phyloP scores from a whole-genome alignment of 345 rosid genomes.

The Anastatica hierochuntica region DNA sequence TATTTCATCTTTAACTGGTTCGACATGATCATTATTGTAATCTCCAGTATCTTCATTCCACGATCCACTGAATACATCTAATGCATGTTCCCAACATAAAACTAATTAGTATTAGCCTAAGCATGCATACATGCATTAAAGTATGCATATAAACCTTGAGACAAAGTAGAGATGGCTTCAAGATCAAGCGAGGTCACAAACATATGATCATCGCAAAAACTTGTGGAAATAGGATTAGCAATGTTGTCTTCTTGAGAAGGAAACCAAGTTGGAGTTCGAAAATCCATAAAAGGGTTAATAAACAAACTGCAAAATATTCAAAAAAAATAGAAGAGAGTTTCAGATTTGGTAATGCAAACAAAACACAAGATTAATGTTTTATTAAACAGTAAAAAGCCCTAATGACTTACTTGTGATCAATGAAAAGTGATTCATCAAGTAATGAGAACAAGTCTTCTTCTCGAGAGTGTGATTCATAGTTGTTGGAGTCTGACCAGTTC shows the following conservation, averaged over 20 bases:
- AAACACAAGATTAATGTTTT: too few species aligned
- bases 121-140: too few species aligned
- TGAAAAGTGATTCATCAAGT: conserved; percentile 7
- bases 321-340: not conserved
- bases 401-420: conserved; percentile 21
- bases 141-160: conserved; percentile 29
- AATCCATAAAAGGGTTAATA: conserved; percentile 7
- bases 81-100: not conserved
- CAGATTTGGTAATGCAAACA: not conserved
- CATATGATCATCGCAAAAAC: too few species aligned
- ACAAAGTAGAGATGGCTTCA: conserved; percentile 3
- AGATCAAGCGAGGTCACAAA: too few species aligned
- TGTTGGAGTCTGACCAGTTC: conserved; percentile 11
- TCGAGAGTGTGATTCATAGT: conserved; percentile 7
- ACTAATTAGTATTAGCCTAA: not conserved
- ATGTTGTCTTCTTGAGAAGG: too few species aligned
- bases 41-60: conserved; percentile 26
- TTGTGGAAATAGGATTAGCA: too few species aligned
- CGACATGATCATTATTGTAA: not conserved
- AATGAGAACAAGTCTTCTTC: conserved; percentile 22
- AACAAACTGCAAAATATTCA: conserved; percentile 12
- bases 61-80: conserved; percentile 5
- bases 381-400: not conserved
- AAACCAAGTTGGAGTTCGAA: conserved; percentile 22
- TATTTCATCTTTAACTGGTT: not conserved